Conservation (phyloP, 192 early-diverging fungal species). For the Dissophora ornata region DNA sequence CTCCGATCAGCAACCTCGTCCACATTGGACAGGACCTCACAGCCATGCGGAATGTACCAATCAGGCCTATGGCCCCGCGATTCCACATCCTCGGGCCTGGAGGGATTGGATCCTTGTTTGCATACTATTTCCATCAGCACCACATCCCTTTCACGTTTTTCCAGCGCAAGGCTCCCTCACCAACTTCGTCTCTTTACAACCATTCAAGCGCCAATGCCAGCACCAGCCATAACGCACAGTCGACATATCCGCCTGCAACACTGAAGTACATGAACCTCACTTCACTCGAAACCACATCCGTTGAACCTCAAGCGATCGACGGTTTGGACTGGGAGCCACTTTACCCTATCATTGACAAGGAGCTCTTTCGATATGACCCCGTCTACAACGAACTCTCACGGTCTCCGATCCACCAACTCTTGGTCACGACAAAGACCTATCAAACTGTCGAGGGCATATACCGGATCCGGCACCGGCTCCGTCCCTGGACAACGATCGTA, state of each 20-base stretch:
- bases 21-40: no score
- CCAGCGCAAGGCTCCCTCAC: slow-evolving; percentile 63
- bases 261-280: slow-evolving; percentile 43
- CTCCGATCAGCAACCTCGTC: no score
- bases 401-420: slow-evolving; percentile 60
- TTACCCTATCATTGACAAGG: slow-evolving; percentile 16
- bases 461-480: slow-evolving; percentile 61
- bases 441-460: slow-evolving; percentile 65
- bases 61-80: slow-evolving; percentile 10
- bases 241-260: slow-evolving; percentile 31
- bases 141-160: slow-evolving; percentile 67
- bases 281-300: slow-evolving; percentile 15
- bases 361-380: slow-evolving; percentile 29
- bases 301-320: slow-evolving; percentile 41
- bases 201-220: background rate
- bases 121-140: slow-evolving; percentile 63
- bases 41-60: slow-evolving; percentile 3
- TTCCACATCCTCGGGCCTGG: slow-evolving; percentile 76
- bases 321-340: slow-evolving; percentile 55
- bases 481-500: slow-evolving; percentile 62
- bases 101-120: slow-evolving; percentile 75
- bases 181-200: slow-evolving; percentile 38
- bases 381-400: slow-evolving; percentile 43
- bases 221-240: background rate
- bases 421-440: slow-evolving; percentile 76